Evolutionary conservation across 2,329 filamentous ascomycete genomes (phyloP), one percentile per base, ranked within the genome.

Genomic region (Xylaria sp.): DNA sequence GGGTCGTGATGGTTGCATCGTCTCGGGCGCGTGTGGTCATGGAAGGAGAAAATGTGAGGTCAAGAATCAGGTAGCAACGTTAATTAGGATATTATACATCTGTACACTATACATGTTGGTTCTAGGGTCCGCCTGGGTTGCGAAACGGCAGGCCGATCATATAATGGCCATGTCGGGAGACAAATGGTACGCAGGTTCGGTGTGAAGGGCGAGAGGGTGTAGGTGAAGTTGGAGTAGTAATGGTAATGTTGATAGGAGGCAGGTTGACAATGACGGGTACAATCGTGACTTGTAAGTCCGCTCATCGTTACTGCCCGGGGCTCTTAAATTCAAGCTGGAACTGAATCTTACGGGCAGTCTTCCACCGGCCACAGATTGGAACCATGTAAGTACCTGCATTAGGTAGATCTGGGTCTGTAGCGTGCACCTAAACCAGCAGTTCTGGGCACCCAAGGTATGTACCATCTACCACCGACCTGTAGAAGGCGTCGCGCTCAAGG

Each of bases 1-100:
- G 58, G 67, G 59, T 65, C 70, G 69, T 58, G 64, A 65, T 55
- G 66, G 69, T 59, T 72, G 71, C 71, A 73, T 72, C 58, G 58
- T 66, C 57, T 63, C 16, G 55, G 52, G 55, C 47, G 47, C 23
- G 23, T 52, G 55, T 19, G 55, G 55, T 67, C 61, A 10, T 51
- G 23, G 63, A 64, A 65, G 61, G 57, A 58, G 59, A 53, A 50
- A 50, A 56, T 60, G 56, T 58, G 9, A 30, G 23, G 59, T 50
- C 54, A 58, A 30, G 58, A 30, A 30, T 54, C 53, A 7, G 49
- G 49, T 46, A 13, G 56, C 34, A 47, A 51, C 52, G 35, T 59
- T 23, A 47, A 10, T 55, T 42, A 13, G 37, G 9, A 42, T 13
- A 42, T 10, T 10, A 42, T 42, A 13, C 48, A 50, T 30, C 13